phyloP scores from a whole-genome alignment of 352 stramenopile genomes.

The Halophytophthora polymorphica region DNA sequence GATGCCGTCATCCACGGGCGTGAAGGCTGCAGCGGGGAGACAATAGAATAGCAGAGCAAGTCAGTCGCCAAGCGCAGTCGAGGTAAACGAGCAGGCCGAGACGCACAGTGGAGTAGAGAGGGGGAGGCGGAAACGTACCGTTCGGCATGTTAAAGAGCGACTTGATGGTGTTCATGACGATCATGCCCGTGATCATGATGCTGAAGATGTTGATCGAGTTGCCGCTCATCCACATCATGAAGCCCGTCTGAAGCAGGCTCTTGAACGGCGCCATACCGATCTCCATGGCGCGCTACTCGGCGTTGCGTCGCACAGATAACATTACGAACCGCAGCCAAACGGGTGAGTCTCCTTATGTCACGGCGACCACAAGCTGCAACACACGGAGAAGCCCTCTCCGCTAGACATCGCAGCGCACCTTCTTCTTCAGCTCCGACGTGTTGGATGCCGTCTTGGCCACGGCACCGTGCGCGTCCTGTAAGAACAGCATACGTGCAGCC shows the following conservation, averaged over 20 bases:
- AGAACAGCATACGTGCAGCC: background rate
- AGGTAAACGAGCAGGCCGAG: background rate
- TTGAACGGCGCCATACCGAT: constrained; percentile 90
- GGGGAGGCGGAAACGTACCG: constrained; percentile 20
- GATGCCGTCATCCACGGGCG: constrained; percentile 65
- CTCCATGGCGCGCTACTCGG: constrained; percentile 82
- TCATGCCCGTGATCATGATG: constrained; percentile 94
- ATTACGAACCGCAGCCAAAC: background rate
- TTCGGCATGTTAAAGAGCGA: constrained; percentile 82
- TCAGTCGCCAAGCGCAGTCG: background rate
- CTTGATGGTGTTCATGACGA: constrained; percentile 91
- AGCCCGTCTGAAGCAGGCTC: constrained; percentile 90
- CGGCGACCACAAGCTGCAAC: background rate
- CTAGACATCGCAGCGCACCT: constrained; percentile 32
- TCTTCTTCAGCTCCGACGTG: constrained; percentile 85
- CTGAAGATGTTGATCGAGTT: constrained; percentile 94
- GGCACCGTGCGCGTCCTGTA: constrained; percentile 47
- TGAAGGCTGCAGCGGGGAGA: constrained; percentile 50
- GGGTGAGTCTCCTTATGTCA: background rate
- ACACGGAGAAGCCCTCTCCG: background rate
- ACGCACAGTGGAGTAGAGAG: background rate
- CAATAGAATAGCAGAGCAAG: background rate
- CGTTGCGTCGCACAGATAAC: background rate
- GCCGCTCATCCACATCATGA: constrained; percentile 97
- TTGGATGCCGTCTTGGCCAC: constrained; percentile 64